Evolutionary conservation across 2,329 filamentous ascomycete species (phyloP).

Genomic region (Penicillium sp.): DNA sequence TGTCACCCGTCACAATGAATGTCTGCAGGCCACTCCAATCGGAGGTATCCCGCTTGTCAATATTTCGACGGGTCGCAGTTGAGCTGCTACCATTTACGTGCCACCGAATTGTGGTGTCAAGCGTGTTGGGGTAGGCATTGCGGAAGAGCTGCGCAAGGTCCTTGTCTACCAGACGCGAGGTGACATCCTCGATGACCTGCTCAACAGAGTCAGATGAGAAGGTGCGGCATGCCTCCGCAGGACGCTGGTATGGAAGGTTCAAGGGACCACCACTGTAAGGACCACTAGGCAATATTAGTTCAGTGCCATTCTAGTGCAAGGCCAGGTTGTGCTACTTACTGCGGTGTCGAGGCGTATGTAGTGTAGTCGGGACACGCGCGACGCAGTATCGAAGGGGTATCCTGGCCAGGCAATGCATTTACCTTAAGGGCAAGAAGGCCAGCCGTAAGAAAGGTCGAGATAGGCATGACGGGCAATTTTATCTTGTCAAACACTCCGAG

Average conservation of each 20-base stretch:
- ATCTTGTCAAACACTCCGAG: background rate
- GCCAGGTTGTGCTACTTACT: conserved; percentile 49
- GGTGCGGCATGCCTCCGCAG: conserved; percentile 77
- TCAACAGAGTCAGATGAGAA: conserved; percentile 87
- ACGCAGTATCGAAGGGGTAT: conserved; percentile 31
- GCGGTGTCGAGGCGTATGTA: conserved; percentile 57
- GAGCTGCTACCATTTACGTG: conserved; percentile 64
- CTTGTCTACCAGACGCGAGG: conserved; percentile 73
- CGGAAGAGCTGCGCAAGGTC: conserved; percentile 92
- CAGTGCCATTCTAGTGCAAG: background rate
- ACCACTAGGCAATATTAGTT: conserved; percentile 51
- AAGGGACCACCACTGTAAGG: conserved; percentile 80
- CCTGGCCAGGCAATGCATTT: conserved; percentile 18
- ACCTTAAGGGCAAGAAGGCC: conserved; percentile 17
- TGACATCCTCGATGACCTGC: conserved; percentile 80
- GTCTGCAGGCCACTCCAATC: conserved; percentile 84
- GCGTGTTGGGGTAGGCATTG: conserved; percentile 89
- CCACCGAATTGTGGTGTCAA: conserved; percentile 88
- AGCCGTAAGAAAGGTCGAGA: conserved; percentile 11
- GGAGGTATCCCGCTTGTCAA: conserved; percentile 50
- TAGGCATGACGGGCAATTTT: conserved; percentile 10
- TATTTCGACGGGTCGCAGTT: conserved; percentile 30
- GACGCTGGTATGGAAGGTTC: conserved; percentile 81
- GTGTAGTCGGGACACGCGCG: conserved; percentile 67
- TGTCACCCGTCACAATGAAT: conserved; percentile 91